phyloP scores from a whole-genome alignment of 2,329 filamentous ascomycete genomes.

The Apiospora sp. region DNA sequence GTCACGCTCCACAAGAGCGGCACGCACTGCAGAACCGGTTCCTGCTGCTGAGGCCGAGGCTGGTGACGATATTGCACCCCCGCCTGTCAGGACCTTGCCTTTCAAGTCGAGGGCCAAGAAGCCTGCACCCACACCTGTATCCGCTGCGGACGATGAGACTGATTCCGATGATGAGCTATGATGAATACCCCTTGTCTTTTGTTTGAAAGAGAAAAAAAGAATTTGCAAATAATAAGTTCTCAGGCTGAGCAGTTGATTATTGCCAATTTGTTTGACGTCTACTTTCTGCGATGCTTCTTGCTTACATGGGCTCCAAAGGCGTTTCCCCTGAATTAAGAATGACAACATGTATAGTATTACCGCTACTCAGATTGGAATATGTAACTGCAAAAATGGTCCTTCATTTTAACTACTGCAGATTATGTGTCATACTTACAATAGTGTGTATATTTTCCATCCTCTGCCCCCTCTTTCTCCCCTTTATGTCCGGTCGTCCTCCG shows the following conservation, averaged over 20 bases:
- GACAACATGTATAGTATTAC: background rate
- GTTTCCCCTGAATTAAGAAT: background rate
- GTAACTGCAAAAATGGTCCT: background rate
- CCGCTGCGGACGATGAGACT: conserved; percentile 53
- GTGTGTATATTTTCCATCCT: background rate
- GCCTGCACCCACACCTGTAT: conserved; percentile 38
- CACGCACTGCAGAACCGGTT: conserved; percentile 26
- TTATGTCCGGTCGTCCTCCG: conserved; percentile 54
- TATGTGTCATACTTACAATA: no score
- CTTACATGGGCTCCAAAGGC: background rate
- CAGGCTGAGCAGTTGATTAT: no score
- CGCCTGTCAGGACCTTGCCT: conserved; percentile 48
- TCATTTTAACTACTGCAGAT: background rate
- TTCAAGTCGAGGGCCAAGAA: conserved; percentile 49
- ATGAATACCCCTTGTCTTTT: conserved; percentile 28
- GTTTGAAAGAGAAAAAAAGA: no score
- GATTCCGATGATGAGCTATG: conserved; percentile 66
- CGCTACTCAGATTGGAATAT: background rate
- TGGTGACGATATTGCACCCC: conserved; percentile 35
- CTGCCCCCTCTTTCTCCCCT: background rate
- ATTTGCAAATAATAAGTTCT: no score
- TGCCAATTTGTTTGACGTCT: background rate
- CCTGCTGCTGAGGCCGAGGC: conserved; percentile 31
- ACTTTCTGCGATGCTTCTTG: background rate
- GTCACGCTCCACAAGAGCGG: background rate